phyloP scores from a whole-genome alignment of 2,329 filamentous ascomycete genomes.

The Purpureocillium takamizusanense region DNA sequence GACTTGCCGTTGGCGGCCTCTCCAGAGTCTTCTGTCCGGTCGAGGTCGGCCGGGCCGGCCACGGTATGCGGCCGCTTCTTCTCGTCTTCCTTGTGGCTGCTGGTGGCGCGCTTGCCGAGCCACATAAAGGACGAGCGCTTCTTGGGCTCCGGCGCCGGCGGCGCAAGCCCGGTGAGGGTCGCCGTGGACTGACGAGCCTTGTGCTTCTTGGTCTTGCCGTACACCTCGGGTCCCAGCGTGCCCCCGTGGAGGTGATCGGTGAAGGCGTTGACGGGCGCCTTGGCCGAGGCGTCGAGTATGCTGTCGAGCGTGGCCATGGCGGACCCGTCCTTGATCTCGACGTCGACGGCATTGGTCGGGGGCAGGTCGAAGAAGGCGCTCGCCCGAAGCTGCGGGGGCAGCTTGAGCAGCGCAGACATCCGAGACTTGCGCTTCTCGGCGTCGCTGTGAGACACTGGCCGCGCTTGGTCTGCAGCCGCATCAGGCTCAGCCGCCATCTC shows the following conservation, averaged over 20 bases:
- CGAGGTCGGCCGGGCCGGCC: slow-evolving; percentile 12
- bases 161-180: slow-evolving; percentile 12
- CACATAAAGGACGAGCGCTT: slow-evolving; percentile 41
- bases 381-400: slow-evolving; percentile 83
- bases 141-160: slow-evolving; percentile 23
- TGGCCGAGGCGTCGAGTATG: slow-evolving; percentile 82
- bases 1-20: neutral
- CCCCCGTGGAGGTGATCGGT: slow-evolving; percentile 82
- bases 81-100: slow-evolving; percentile 18
- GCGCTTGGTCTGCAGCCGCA: slow-evolving; percentile 17
- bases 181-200: slow-evolving; percentile 22
- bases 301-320: slow-evolving; percentile 83
- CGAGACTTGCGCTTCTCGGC: slow-evolving; percentile 23
- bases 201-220: slow-evolving; percentile 51
- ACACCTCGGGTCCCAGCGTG: slow-evolving; percentile 64
- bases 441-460: slow-evolving; percentile 21
- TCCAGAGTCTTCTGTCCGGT: slow-evolving; percentile 15
- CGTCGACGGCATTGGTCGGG: slow-evolving; percentile 34
- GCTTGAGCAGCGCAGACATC: slow-evolving; percentile 19
- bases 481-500: slow-evolving; percentile 3
- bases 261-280: slow-evolving; percentile 82
- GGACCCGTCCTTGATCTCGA: slow-evolving; percentile 65
- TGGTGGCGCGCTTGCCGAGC: slow-evolving; percentile 30
- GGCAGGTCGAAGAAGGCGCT: slow-evolving; percentile 81
- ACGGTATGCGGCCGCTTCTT: slow-evolving; percentile 12